Base-by-base conservation (phyloP, 2,329 filamentous ascomycete species). In the Cyanodermella asteris region DNA sequence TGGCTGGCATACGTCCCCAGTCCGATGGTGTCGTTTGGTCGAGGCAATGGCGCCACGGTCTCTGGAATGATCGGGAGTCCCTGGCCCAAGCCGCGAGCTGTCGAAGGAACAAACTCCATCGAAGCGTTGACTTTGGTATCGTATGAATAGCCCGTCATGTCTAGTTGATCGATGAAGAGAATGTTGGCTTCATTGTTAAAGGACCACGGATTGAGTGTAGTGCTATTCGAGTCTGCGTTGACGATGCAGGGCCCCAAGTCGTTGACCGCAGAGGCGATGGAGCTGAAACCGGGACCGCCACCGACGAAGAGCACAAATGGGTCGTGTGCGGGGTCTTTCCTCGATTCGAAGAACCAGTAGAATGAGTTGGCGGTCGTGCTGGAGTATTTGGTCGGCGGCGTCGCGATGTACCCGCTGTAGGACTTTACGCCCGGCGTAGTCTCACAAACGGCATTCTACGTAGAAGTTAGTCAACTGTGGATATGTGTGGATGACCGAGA, bases 1-100 rank as follows among this genome's bases (percentile, higher is more conserved):
- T 57, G 47, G 16, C 65, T 64, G 30, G 61, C 54, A 38, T 75
- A 76, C 0, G 72, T 75, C 25, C 71, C 72, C 36, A 74, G 72
- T 26, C 61, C 38, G 29, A 46, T 50, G 16, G 39, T 50, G 41
- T 45, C 37, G 5, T 13, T 16, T 7, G 39, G 47, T 12, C 36
- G 27, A 9, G 33, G 36, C 10, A 27, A 16, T 13, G 46, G 43
- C 22, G 36, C 31, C 12, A 29, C 22, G 5, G 34, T 36, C 1
- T 46, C 43, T 6, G 50, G 46, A 17, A 38, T 36, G 19, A 34
- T 33, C n/a, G n/a, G n/a, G n/a, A n/a, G n/a, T n/a, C n/a, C n/a
- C n/a, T n/a, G n/a, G n/a, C n/a, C n/a, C n/a, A n/a, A n/a, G n/a
- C n/a, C n/a, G n/a, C n/a, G n/a, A 19, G 45, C 34, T 5, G 37